phyloP scores from a whole-genome alignment of 2,329 filamentous ascomycete genomes.

The Ophiosphaerella herpotricha region DNA sequence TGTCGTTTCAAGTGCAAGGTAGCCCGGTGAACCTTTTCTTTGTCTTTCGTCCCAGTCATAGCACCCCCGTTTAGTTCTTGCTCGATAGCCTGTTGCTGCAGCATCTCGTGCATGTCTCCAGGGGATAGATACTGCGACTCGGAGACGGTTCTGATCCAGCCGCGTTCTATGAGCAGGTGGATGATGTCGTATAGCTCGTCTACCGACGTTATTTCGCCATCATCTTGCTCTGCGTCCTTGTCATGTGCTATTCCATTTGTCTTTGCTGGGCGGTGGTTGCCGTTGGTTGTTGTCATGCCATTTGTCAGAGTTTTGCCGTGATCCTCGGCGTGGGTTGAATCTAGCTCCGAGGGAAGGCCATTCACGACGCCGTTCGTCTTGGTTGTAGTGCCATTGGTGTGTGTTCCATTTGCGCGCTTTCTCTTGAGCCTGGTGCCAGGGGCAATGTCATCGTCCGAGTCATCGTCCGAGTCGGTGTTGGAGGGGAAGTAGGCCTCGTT shows the following conservation, averaged over 20 bases:
- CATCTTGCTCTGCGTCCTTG: slow-evolving; percentile 18
- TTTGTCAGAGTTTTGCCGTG: slow-evolving; percentile 4
- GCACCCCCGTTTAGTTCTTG: slow-evolving; percentile 56
- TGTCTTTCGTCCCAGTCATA: slow-evolving; percentile 68
- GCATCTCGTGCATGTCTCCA: slow-evolving; percentile 60
- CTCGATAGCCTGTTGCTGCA: slow-evolving; percentile 66
- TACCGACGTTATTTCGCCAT: slow-evolving; percentile 42
- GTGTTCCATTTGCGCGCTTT: slow-evolving; percentile 24
- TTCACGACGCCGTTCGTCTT: slow-evolving; percentile 21
- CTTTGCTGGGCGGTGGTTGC: slow-evolving; percentile 6
- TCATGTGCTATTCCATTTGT: slow-evolving; percentile 13
- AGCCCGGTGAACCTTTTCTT: slow-evolving; percentile 63
- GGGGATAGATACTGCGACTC: slow-evolving; percentile 56
- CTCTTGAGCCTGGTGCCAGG: slow-evolving; percentile 31
- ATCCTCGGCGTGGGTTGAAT: not conserved
- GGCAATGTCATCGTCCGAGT: slow-evolving; percentile 36
- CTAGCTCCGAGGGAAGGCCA: slow-evolving; percentile 11
- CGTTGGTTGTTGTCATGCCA: not conserved
- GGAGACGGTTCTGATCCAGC: slow-evolving; percentile 69
- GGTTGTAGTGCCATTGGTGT: slow-evolving; percentile 23
- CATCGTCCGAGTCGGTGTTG: slow-evolving; percentile 33
- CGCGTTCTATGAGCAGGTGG: slow-evolving; percentile 61
- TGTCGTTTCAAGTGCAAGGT: slow-evolving; percentile 62
- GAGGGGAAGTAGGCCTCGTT: slow-evolving; percentile 64
- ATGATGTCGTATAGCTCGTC: slow-evolving; percentile 52